phyloP scores from a whole-genome alignment of 352 stramenopile genomes.

The Stramenopiles sp. region DNA sequence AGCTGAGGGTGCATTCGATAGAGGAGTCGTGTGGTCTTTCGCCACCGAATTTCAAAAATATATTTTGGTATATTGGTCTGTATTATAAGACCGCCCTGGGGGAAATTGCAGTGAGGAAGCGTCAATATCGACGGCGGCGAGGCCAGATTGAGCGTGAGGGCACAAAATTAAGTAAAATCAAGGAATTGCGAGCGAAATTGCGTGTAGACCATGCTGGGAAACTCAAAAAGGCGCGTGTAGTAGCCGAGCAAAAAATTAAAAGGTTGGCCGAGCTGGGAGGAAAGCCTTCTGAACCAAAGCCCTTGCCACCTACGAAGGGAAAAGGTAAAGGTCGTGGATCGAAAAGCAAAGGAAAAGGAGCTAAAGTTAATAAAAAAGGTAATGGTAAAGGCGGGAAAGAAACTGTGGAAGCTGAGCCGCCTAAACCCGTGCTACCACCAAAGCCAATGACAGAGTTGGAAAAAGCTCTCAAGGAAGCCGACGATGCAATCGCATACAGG shows the following conservation, averaged over 20 bases:
- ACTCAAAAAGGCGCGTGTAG: background rate
- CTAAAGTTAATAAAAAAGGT: too few relatives aligned
- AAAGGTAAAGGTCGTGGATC: background rate
- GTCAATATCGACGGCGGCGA: background rate
- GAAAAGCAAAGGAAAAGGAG: background rate
- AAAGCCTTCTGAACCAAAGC: background rate
- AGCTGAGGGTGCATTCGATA: background rate
- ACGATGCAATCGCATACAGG: background rate
- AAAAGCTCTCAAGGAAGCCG: background rate
- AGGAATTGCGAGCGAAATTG: background rate
- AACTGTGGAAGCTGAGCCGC: background rate
- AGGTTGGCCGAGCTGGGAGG: background rate
- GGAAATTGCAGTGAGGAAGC: background rate
- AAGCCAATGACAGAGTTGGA: background rate
- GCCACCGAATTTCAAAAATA: slow-evolving; percentile 10
- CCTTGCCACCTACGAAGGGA: background rate
- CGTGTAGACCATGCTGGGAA: background rate
- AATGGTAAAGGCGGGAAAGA: background rate
- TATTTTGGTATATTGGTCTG: slow-evolving; percentile 2
- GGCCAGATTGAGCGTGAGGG: slow-evolving; percentile 2
- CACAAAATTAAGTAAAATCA: slow-evolving; percentile 7
- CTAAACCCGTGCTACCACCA: background rate
- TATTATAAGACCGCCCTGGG: background rate
- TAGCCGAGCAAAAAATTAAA: slow-evolving; percentile 11
- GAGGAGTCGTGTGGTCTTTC: background rate